Percentiles rank a stretch among this genome's conserved stretches.
These are phyloP conservation scores for Saccharomyces paradoxus DNA, from an alignment of 805 yeast genomes.

Conservation along the genomic window DNA sequence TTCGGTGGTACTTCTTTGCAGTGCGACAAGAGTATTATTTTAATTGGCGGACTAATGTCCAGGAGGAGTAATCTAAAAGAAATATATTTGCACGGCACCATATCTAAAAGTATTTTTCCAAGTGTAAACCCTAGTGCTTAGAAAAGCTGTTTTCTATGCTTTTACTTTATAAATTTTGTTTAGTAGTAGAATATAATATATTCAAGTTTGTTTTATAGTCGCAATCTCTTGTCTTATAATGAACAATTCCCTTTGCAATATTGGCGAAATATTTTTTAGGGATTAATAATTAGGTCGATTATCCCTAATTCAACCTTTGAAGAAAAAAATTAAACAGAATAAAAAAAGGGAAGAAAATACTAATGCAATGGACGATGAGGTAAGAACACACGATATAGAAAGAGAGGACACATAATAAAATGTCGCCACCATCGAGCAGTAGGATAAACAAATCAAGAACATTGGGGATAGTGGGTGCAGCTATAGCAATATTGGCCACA, in stretches of 20 bases:
- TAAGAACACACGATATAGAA: background rate
- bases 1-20: conserved; percentile 9
- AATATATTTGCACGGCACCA: conserved; percentile 14
- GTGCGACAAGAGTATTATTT: conserved; percentile 8
- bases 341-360: background rate
- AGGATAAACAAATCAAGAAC: background rate
- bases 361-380: background rate
- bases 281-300: background rate
- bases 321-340: background rate
- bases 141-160: background rate
- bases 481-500: background rate
- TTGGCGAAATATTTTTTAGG: background rate
- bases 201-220: background rate
- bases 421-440: background rate
- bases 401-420: background rate
- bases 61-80: conserved; percentile 5
- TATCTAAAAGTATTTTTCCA: conserved; percentile 14
- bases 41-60: conserved; percentile 15
- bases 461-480: background rate
- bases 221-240: background rate
- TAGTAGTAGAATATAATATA: background rate
- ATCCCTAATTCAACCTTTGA: background rate
- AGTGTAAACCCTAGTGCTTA: background rate
- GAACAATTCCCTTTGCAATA: background rate
- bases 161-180: background rate